A percentile compares a stretch with the other conserved stretches of the same genome.
phyloP scores from a whole-genome alignment of 441 rosid species.

The Mallotus japonicus region DNA sequence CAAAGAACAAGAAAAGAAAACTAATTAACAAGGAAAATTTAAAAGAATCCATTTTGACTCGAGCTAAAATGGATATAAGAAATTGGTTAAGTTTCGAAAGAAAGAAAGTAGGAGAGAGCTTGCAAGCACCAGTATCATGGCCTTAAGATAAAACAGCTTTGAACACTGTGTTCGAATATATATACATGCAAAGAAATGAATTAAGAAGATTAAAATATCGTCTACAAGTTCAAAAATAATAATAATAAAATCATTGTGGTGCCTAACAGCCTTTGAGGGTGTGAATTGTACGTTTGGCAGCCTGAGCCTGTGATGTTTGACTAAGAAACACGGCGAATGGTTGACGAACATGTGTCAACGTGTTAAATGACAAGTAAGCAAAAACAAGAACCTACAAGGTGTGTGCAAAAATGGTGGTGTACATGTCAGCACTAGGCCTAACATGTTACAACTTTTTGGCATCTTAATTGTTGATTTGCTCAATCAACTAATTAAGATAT shows the following conservation, averaged over 20 bases:
- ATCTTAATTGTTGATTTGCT: conserved; percentile 12
- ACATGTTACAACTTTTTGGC: conserved; percentile 19
- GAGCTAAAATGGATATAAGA: background rate
- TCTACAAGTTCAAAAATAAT: no score
- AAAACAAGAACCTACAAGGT: background rate
- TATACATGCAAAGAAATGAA: background rate
- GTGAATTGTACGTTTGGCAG: conserved; percentile 42
- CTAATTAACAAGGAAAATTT: conserved; percentile 30
- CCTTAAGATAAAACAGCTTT: conserved; percentile 6
- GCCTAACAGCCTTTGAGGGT: conserved; percentile 69
- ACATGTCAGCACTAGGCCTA: conserved; percentile 52
- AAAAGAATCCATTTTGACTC: conserved; percentile 35
- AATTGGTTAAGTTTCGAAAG: no score
- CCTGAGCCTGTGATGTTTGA: conserved; percentile 41
- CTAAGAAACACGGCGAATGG: conserved; percentile 20
- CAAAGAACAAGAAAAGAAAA: conserved; percentile 32
- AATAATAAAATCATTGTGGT: background rate
- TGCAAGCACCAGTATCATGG: background rate
- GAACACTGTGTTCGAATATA: background rate
- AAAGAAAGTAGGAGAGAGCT: background rate
- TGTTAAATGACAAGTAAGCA: conserved; percentile 27
- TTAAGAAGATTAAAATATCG: no score
- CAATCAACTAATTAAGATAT: background rate
- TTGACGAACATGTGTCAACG: conserved; percentile 18
- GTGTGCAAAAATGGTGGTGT: conserved; percentile 31